A percentile compares a stretch with the other conserved stretches of the same genome.
Evolutionary conservation across 73 alveolate species (phyloP).

Genomic region (Paramecium biaurelia): DNA sequence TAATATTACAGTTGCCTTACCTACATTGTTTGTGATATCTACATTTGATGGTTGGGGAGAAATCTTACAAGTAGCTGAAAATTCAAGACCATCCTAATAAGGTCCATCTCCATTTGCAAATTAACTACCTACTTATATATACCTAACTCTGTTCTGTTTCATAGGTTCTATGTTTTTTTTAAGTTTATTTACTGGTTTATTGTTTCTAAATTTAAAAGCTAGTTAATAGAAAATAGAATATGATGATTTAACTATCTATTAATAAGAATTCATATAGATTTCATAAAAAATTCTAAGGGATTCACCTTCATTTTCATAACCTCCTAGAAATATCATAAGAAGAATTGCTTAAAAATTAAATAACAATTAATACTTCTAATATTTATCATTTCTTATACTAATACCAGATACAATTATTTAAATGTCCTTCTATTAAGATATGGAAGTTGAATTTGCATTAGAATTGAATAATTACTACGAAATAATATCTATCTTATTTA

Average conservation of each 20-base stretch:
- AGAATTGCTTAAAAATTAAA: not conserved
- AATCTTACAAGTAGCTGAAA: not conserved
- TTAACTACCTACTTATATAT: not conserved
- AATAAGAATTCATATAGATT: not conserved
- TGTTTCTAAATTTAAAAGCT: not conserved
- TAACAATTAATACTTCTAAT: not conserved
- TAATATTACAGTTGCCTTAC: slow-evolving; percentile 11
- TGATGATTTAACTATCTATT: not conserved
- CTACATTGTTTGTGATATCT: slow-evolving; percentile 10
- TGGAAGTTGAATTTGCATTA: not conserved
- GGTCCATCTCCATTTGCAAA: slow-evolving; percentile 22
- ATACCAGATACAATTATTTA: not conserved
- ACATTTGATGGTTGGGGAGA: slow-evolving; percentile 46
- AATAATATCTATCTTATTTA: not conserved
- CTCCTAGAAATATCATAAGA: not conserved
- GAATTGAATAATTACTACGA: not conserved
- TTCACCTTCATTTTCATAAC: not conserved
- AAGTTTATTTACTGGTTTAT: slow-evolving; percentile 14
- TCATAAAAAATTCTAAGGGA: not conserved
- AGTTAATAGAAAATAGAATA: not conserved
- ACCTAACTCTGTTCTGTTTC: not conserved
- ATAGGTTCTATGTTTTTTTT: slow-evolving; percentile 42
- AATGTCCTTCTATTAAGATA: not conserved
- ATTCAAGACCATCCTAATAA: not conserved
- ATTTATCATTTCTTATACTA: not conserved